These are phyloP conservation scores for Oryza glaberrima DNA, from an alignment of 176 grass and related monocot species.

Conservation along the genomic window DNA sequence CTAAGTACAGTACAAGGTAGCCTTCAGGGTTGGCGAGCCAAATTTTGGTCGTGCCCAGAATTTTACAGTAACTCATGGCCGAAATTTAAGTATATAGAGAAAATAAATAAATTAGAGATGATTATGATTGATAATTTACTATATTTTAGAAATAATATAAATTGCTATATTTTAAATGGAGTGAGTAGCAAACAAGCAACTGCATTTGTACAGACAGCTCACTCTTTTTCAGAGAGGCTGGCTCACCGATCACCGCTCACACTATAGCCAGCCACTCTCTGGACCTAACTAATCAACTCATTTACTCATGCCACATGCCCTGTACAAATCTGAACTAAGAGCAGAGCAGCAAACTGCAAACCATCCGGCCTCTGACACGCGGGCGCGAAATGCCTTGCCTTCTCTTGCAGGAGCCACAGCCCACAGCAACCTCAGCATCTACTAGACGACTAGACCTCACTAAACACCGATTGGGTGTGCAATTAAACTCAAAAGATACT, in stretches of 20 bases:
- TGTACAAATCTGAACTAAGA: not conserved
- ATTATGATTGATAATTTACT: no score
- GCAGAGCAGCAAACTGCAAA: not conserved
- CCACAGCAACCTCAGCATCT: not conserved
- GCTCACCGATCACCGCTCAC: not conserved
- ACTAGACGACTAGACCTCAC: not conserved
- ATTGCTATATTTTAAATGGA: no score
- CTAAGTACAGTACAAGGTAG: not conserved
- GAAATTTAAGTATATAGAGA: no score
- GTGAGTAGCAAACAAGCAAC: not conserved
- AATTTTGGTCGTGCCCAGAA: no score
- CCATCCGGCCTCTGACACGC: not conserved
- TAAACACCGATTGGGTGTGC: not conserved
- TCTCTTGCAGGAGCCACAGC: no score
- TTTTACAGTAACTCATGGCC: no score
- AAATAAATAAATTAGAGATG: no score
- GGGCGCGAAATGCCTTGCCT: not conserved
- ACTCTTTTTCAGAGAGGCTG: not conserved
- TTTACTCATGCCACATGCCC: not conserved
- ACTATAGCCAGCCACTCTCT: not conserved
- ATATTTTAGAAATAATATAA: no score
- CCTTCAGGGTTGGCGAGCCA: no score
- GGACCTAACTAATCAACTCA: not conserved
- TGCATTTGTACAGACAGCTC: not conserved
- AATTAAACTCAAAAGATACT: not conserved